Base-by-base conservation (phyloP, 2,329 filamentous ascomycete genomes). In the Sclerotinia borealis region DNA sequence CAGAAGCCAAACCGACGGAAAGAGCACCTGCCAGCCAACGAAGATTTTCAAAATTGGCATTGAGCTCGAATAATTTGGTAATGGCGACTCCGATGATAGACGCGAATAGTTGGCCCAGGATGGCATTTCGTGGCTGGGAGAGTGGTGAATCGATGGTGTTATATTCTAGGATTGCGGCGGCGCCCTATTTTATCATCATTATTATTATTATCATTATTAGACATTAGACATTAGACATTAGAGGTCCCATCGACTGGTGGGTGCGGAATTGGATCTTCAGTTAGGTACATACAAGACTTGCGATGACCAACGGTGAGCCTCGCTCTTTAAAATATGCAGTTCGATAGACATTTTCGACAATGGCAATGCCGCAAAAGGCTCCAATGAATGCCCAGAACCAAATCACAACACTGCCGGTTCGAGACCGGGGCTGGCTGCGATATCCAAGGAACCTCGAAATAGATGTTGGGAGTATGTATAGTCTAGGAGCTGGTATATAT, bases 131-230 rank as follows among this genome's bases (percentile, higher is more conserved):
- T 1, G 90, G 90, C 71, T 92, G 89, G 0, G 89, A 81, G 34
- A 92, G 82, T 0, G 89, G 88, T 0, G 88, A 88, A 56, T 89
- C 85, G 68, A 91, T 87, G 52, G 85, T 81, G 69, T 87, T 86
- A 75, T 90, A 92, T 70, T 90, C 83, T 43, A 92, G 81, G n/a
- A 92, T 87, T 17, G 89, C 89, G 3, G 88, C 85, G 5, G 89
- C 89, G 59, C 89, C 89, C 68, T 72, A 36, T n/a, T n/a, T 39
- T 17, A 37, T 60, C 25, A n/a, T 62, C 17, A 64, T n/a, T n/a
- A n/a, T n/a, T n/a, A n/a, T 39, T 17, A 37, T 60, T 29, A n/a
- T 62, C 17, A 64, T n/a, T n/a, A n/a, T n/a, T n/a, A n/a, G n/a
- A n/a, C n/a, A n/a, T n/a, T n/a, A n/a, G n/a, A n/a, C n/a, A n/a